Base-by-base conservation (phyloP, 2,329 filamentous ascomycete species). In the Colletotrichum karsti region DNA sequence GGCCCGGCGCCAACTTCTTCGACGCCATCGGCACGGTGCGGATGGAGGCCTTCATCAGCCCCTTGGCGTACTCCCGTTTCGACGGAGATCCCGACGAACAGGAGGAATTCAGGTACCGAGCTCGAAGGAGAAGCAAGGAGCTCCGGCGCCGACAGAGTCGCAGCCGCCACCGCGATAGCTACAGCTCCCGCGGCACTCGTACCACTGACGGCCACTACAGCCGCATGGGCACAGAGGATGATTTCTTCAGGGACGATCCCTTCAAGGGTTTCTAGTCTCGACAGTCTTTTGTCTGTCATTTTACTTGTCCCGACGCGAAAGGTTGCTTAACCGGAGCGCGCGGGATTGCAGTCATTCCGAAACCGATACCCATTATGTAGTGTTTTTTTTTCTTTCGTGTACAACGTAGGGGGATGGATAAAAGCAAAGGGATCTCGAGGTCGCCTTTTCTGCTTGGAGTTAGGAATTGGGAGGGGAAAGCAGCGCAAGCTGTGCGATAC, bases 21-120 rank as follows among this genome's bases (percentile, higher is more conserved):
- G 94, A 97, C 73, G 92, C 92, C 1, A 91, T 97, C 65, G 94
- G 95, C 1, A 98, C 95, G 2, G 90, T 98, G 51, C 90, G 96
- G 28, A 98, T 99, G 95, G 95, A 98, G 79, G 96, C 96, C 0
- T 99, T 98, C 78, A 97, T 99, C 72, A 90, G 85, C 73, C 89
- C 89, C 0, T 77, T 91, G 10, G 82, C 87, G 1, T 82, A 84
- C 69, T 81, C 81, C 3, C 80, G 81, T 28, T 81, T 84, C 58
- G 80, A 82, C 12, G 84, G 86, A 12, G 78, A 81, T 44, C 80
- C 82, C 0, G 82, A 85, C 60, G 86, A 87, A 70, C 77, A 81
- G 22, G 85, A 87, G 24, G 86, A 88, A 69, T 80, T 83, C 69
- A 79, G 81, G 56, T 81, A 83, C 51, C 77, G 81, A 5, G 81